Percentiles rank a stretch among this genome's conserved stretches.
Conservation (phyloP, 345 rosid genomes). For the Microthlaspi erraticum region DNA sequence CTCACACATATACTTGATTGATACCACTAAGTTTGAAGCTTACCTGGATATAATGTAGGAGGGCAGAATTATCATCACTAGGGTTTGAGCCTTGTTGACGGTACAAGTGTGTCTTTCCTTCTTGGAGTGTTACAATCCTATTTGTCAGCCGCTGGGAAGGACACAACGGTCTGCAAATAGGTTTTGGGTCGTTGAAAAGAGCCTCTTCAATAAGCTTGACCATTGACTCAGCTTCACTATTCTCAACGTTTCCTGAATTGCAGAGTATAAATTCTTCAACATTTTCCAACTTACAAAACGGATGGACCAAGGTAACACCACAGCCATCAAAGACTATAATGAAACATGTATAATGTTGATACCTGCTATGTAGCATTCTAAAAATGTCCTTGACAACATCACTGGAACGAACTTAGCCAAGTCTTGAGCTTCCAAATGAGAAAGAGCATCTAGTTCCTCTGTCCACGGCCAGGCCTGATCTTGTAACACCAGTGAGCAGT, state of each 20-base stretch:
- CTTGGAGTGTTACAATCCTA: constrained; percentile 66
- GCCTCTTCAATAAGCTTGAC: constrained; percentile 62
- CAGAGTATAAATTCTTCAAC: not conserved
- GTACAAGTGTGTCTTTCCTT: constrained; percentile 60
- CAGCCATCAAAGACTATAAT: too few relatives aligned
- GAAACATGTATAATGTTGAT: constrained; percentile 17
- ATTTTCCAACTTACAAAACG: constrained; percentile 63
- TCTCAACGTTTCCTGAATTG: constrained; percentile 63
- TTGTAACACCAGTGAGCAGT: constrained; percentile 64
- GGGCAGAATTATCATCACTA: constrained; percentile 75
- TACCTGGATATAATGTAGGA: constrained; percentile 91
- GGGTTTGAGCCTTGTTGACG: constrained; percentile 70
- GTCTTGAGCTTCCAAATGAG: constrained; percentile 64
- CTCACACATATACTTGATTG: too few relatives aligned
- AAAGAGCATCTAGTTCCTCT: constrained; percentile 73
- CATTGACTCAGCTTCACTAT: constrained; percentile 68
- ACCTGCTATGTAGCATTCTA: constrained; percentile 84
- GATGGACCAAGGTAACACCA: constrained; percentile 41
- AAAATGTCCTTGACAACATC: constrained; percentile 72
- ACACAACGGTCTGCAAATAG: constrained; percentile 64
- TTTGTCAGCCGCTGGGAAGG: constrained; percentile 73
- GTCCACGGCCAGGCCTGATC: constrained; percentile 70
- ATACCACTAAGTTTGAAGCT: not conserved
- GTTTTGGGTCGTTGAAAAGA: constrained; percentile 61
- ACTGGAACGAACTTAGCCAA: constrained; percentile 62